phyloP scores from a whole-genome alignment of 2,329 filamentous ascomycete species.

The Diaporthe destruens region DNA sequence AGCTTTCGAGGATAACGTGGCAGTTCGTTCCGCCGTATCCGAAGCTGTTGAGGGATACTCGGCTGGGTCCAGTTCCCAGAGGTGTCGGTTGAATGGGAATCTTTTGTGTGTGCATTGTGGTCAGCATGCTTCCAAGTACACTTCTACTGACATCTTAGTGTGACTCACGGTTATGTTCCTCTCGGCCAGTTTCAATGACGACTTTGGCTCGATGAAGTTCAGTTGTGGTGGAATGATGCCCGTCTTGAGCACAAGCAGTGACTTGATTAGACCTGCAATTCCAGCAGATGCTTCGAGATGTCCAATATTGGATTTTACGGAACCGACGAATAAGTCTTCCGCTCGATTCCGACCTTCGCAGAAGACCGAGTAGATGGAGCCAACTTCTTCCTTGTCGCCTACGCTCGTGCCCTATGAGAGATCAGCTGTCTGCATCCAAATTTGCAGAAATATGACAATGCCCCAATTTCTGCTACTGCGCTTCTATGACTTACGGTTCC shows the following conservation, averaged over 20 bases:
- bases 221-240: slow-evolving; percentile 42
- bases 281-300: slow-evolving; percentile 44
- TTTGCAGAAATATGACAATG: no score
- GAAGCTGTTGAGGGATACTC: slow-evolving; percentile 54
- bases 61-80: slow-evolving; percentile 33
- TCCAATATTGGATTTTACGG: slow-evolving; percentile 44
- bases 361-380: slow-evolving; percentile 39
- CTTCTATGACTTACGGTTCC: slow-evolving; percentile 45
- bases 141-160: background rate
- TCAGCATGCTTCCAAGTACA: background rate
- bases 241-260: slow-evolving; percentile 41
- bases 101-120: background rate
- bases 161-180: slow-evolving; percentile 34
- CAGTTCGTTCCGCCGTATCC: slow-evolving; percentile 61
- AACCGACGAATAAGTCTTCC: slow-evolving; percentile 43
- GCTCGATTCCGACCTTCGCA: slow-evolving; percentile 35
- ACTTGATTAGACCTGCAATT: slow-evolving; percentile 44
- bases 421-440: background rate
- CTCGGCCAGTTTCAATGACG: slow-evolving; percentile 36
- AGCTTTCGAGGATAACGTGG: slow-evolving; percentile 54
- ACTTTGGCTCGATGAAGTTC: slow-evolving; percentile 40
- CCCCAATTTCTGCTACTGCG: background rate
- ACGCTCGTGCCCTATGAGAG: slow-evolving; percentile 29
- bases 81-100: slow-evolving; percentile 21
- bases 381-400: slow-evolving; percentile 21